Evolutionary conservation across 106 monocot species (phyloP), one percentile per base, ranked within the genome.

Genomic region (Dioscorea dumetorum): DNA sequence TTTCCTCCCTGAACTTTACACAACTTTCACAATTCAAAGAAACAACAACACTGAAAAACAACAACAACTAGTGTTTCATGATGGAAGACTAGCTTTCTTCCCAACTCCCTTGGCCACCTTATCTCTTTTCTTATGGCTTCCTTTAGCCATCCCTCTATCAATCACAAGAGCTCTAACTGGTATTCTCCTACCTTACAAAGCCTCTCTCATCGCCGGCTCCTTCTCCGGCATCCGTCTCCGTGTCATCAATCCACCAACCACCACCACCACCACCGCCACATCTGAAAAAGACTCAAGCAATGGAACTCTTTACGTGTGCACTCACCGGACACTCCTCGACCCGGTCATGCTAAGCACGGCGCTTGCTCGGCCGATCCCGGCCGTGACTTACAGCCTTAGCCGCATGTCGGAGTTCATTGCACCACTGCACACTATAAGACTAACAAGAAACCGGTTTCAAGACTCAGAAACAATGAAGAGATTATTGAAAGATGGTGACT

Each of bases 341-440:
- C 94, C 90, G 4, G 64, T 94, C 50, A 73, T 85, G 66, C 71
- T 94, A 3, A 74, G 76, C 50, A 28, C 73, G 0, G 87, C 57
- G 2, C 60, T 94, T 31, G 58, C 31, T 23, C 68, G 64, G 22
- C 72, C 84, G 2, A 57, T 94, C n/a, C 66, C 94, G 63, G 84
- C 87, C 34, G 87, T 94, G 50, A 94, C 94, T 0, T 94, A 94
- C 78, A 90, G 94, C 79, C 82, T 90, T 19, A 90, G 94, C 84
- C 81, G 68, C 10, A 14, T 85, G 12, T 78, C 90, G 8, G 94
- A 94, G 75, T 4, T 83, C 22, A 50, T 94, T 8, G 58, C 94
- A 4, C 94, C 94, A 21, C 78, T 94, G 58, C 67, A 32, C 58
- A 87, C 90, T 4, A 83, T 94, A 33, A 57, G 90, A 12, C 68